Evolutionary conservation across 2,329 filamentous ascomycete species (phyloP).

Genomic region (Pseudopyricularia javanii): DNA sequence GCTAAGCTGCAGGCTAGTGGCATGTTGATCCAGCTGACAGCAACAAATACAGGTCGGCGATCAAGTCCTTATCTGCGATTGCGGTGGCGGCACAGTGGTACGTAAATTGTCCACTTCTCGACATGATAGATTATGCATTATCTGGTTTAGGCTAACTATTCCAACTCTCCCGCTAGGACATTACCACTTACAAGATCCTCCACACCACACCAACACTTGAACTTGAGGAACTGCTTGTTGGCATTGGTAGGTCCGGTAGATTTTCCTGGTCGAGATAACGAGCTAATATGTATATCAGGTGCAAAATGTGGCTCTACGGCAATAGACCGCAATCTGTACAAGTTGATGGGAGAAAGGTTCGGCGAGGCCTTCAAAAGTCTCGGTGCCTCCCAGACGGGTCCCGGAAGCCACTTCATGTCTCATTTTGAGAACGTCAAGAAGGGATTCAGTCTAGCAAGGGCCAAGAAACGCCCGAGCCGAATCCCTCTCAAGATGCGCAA

Average conservation of each 20-base stretch:
- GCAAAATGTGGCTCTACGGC: background rate
- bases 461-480: background rate
- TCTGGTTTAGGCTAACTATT: background rate
- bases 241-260: background rate
- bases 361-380: background rate
- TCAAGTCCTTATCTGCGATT: conserved; percentile 1
- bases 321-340: background rate
- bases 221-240: background rate
- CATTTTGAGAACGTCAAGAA: conserved; percentile 1
- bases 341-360: background rate
- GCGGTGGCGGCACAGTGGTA: conserved; percentile 1
- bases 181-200: background rate
- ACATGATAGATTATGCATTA: background rate
- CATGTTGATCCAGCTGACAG: background rate
- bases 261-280: background rate
- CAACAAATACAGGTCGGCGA: background rate
- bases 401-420: background rate
- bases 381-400: background rate
- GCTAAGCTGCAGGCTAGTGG: too few relatives aligned
- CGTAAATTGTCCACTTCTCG: background rate
- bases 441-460: background rate
- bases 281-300: background rate
- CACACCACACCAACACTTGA: background rate
- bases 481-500: background rate
- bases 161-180: background rate